Evolutionary conservation across 148 eudicot species (phyloP), one percentile per base, ranked within the genome.

Genomic region (Dianthus caryophyllus): DNA sequence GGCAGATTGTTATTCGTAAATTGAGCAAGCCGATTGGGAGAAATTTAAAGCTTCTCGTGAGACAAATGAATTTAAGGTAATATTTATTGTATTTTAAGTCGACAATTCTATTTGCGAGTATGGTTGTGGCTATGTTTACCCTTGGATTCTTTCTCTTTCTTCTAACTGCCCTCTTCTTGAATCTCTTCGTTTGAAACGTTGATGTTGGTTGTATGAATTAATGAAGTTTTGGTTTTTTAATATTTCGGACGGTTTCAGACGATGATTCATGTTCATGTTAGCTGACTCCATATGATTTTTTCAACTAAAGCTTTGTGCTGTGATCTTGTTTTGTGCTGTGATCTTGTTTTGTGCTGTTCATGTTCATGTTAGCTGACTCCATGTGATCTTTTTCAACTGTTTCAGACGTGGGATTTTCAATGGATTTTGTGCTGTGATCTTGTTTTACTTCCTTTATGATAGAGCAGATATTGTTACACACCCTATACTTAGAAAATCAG

Each of bases 81-180:
- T n/a, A n/a, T n/a, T n/a, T n/a, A n/a, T n/a, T n/a, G n/a, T n/a
- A n/a, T n/a, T n/a, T n/a, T n/a, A n/a, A n/a, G n/a, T n/a, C n/a
- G n/a, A n/a, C n/a, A n/a, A n/a, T n/a, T n/a, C n/a, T n/a, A n/a
- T n/a, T n/a, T n/a, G n/a, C n/a, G n/a, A n/a, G n/a, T n/a, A n/a
- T n/a, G n/a, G n/a, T n/a, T n/a, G 92, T 4, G 97, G 82, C 0
- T 61, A 70, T 72, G 77, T 86, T 4, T 65, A 75, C 62, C 96
- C 97, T 8, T 94, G 98, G 98, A 83, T 90, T 64, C 77, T 83
- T 46, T 86, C 82, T 0, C 72, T 94, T 87, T 83, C 84, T 8
- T 73, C 97, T 46, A 85, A 84, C 75, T 92, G 94, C 96, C n/a
- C n/a, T n/a, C n/a, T n/a, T n/a, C n/a, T n/a, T n/a, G n/a, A n/a